Conservation (phyloP, 768 basidiomycete species). For the Sistotremastrum suecicum region DNA sequence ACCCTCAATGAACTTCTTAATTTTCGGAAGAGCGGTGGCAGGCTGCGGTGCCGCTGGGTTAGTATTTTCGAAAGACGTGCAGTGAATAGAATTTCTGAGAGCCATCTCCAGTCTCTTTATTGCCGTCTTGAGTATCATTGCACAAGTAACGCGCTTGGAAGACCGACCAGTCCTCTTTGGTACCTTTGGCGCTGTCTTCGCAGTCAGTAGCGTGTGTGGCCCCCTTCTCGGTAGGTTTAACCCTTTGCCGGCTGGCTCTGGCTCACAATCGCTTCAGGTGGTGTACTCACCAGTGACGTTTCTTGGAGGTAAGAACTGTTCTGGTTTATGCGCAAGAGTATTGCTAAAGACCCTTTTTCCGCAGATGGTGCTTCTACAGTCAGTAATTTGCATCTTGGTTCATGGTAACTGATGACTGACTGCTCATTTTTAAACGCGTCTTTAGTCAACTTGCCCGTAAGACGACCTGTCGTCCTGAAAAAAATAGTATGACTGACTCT, state of each 20-base stretch:
- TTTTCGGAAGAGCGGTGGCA: conserved; percentile 30
- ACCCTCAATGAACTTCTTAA: conserved; percentile 15
- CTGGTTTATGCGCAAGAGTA: too few species aligned
- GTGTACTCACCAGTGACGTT: conserved; percentile 19
- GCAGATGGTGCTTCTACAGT: conserved; percentile 23
- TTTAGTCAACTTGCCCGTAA: conserved; percentile 6
- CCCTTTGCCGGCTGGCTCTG: conserved; percentile 17
- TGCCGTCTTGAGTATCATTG: conserved; percentile 9
- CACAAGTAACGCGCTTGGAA: conserved; percentile 16
- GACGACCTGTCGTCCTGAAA: conserved; percentile 18
- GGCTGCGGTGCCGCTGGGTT: conserved; percentile 30
- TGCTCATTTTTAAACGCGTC: too few species aligned
- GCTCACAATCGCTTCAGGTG: conserved; percentile 18
- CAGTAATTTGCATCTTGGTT: background rate
- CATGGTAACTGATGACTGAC: background rate
- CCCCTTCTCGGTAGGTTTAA: conserved; percentile 19
- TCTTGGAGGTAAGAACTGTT: background rate
- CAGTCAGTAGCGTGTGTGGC: conserved; percentile 16
- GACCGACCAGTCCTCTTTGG: conserved; percentile 24
- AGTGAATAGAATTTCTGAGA: too few species aligned
- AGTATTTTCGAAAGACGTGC: too few species aligned
- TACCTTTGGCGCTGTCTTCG: conserved; percentile 24
- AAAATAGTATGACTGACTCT: conserved; percentile 6
- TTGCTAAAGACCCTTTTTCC: conserved; percentile 13
- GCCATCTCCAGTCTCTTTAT: background rate